Conservation (phyloP, 2,329 filamentous ascomycete genomes). For the Botrytis byssoidea region DNA sequence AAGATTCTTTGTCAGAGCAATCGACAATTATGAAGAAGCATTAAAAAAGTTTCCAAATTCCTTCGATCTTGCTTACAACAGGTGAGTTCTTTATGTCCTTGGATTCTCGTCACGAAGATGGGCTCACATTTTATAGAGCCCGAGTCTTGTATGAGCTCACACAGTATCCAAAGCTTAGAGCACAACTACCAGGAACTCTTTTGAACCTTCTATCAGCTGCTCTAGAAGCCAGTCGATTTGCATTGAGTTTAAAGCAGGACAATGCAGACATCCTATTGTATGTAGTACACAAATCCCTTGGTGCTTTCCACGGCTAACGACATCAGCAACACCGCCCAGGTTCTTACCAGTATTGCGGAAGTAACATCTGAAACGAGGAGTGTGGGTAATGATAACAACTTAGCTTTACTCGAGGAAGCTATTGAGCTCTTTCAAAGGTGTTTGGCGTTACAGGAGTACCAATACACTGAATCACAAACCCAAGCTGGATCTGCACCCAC, state of each 20-base stretch:
- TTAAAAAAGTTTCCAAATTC: conserved; percentile 57
- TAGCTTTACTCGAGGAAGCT: conserved; percentile 55
- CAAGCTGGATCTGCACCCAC: conserved; percentile 29
- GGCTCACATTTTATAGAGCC: conserved; percentile 48
- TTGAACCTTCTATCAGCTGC: conserved; percentile 58
- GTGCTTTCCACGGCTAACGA: conserved; percentile 18
- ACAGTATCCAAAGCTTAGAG: conserved; percentile 62
- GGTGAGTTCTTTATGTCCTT: conserved; percentile 46
- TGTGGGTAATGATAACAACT: conserved; percentile 46
- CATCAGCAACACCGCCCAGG: conserved; percentile 62
- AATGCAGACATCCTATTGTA: conserved; percentile 66
- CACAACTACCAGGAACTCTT: conserved; percentile 54
- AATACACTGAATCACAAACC: conserved; percentile 46
- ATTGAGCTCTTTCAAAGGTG: conserved; percentile 59
- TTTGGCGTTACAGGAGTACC: conserved; percentile 51
- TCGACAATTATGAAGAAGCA: conserved; percentile 64
- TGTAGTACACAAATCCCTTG: conserved; percentile 22
- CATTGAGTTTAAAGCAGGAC: conserved; percentile 56
- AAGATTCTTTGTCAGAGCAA: conserved; percentile 59
- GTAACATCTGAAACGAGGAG: conserved; percentile 47
- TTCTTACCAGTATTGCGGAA: conserved; percentile 66
- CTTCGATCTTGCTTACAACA: conserved; percentile 75
- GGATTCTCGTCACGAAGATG: conserved; percentile 1
- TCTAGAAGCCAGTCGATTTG: conserved; percentile 62
- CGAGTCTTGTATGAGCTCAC: conserved; percentile 68